phyloP scores from a whole-genome alignment of 1,284 basidiomycete genomes.

The Abortiporus biennis region DNA sequence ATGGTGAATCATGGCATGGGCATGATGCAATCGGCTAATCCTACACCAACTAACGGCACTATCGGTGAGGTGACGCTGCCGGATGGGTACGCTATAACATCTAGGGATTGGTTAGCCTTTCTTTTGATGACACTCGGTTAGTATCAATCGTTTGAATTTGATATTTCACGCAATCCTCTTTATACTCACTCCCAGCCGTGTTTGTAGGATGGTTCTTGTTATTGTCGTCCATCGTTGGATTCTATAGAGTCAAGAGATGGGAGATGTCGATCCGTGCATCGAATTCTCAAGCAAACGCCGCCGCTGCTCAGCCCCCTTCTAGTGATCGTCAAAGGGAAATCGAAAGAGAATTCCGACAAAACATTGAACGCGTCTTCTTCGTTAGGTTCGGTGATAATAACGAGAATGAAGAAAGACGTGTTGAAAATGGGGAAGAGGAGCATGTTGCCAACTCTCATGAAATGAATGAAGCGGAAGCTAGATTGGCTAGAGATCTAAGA shows the following conservation, averaged over 20 bases:
- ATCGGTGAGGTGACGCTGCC: slow-evolving; percentile 26
- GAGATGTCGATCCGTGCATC: slow-evolving; percentile 55
- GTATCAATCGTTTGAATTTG: slow-evolving; percentile 16
- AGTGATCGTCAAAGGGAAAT: slow-evolving; percentile 36
- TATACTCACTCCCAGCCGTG: neutral
- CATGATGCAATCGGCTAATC: too few species aligned
- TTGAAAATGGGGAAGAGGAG: slow-evolving; percentile 10
- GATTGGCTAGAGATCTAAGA: slow-evolving; percentile 44
- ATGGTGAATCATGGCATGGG: too few species aligned
- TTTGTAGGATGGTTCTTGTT: slow-evolving; percentile 88
- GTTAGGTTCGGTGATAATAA: slow-evolving; percentile 24
- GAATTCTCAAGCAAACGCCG: slow-evolving; percentile 19
- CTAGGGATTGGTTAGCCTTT: slow-evolving; percentile 82
- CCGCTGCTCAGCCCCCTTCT: slow-evolving; percentile 25
- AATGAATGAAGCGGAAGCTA: slow-evolving; percentile 33
- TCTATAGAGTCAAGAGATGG: slow-evolving; percentile 83
- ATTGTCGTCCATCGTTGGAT: slow-evolving; percentile 72
- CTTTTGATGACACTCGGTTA: slow-evolving; percentile 83
- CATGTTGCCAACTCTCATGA: too few species aligned
- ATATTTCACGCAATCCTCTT: slow-evolving; percentile 3
- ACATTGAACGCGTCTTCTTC: slow-evolving; percentile 43
- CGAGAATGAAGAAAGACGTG: slow-evolving; percentile 13
- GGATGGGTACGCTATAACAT: slow-evolving; percentile 30
- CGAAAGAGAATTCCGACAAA: slow-evolving; percentile 40
- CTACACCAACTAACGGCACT: slow-evolving; percentile 6